Conservation (phyloP, 2,329 filamentous ascomycete species). For the Alternaria longipes region DNA sequence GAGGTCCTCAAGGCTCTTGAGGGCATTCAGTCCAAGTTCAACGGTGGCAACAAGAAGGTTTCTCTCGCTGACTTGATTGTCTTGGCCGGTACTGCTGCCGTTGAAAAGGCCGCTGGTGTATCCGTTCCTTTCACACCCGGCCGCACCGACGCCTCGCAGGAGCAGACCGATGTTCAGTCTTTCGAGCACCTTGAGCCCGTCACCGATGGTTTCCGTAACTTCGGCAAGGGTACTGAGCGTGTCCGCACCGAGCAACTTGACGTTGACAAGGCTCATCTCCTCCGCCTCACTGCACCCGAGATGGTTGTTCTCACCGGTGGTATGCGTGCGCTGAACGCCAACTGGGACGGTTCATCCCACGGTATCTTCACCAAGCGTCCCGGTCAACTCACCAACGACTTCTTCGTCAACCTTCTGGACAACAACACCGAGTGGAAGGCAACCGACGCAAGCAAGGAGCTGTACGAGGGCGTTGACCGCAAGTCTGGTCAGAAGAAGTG, state of each 20-base stretch:
- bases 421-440: conserved; percentile 71
- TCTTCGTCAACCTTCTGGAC: conserved; percentile 82
- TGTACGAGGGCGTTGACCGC: conserved; percentile 71
- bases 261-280: conserved; percentile 75
- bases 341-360: conserved; percentile 73
- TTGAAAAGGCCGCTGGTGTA: conserved; percentile 75
- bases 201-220: conserved; percentile 84
- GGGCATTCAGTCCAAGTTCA: conserved; percentile 72
- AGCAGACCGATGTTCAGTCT: conserved; percentile 73
- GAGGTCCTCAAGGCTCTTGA: conserved; percentile 71
- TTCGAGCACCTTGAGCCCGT: conserved; percentile 73
- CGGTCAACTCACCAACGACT: conserved; percentile 78
- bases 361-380: conserved; percentile 75
- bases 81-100: conserved; percentile 72
- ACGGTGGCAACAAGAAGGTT: conserved; percentile 72
- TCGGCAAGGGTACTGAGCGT: conserved; percentile 68
- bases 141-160: conserved; percentile 74
- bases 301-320: conserved; percentile 76
- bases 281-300: conserved; percentile 76
- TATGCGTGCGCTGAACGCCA: conserved; percentile 73
- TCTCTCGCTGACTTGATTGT: conserved; percentile 83
- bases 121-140: conserved; percentile 77
- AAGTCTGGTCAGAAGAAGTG: conserved; percentile 73
- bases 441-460: conserved; percentile 59
- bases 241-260: conserved; percentile 74